phyloP scores from a whole-genome alignment of 257 asterid species.

The Lycium ferocissimum region DNA sequence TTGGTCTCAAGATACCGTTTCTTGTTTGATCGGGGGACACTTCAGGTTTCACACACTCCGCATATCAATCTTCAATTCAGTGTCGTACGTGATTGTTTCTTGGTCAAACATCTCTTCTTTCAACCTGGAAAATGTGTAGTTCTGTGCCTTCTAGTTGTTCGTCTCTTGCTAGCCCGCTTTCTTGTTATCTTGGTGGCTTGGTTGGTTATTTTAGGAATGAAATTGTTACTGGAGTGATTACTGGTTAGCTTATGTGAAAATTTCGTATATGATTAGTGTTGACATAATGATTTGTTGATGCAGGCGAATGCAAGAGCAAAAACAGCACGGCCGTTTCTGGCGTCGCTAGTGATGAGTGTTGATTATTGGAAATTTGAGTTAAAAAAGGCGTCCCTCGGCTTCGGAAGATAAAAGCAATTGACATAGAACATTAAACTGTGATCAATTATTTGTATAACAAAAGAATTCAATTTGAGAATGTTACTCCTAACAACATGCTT shows the following conservation, averaged over 20 bases:
- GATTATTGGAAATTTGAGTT: slow-evolving; percentile 1
- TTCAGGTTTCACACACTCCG: not conserved
- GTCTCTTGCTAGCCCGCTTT: not conserved
- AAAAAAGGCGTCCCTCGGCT: not conserved
- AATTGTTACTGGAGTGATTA: not conserved
- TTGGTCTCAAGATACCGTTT: not conserved
- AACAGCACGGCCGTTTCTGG: slow-evolving; percentile 63
- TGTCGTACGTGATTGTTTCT: not conserved
- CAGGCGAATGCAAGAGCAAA: slow-evolving; percentile 82
- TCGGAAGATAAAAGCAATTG: not conserved
- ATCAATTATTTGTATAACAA: slow-evolving; percentile 20
- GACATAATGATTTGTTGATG: slow-evolving; percentile 27
- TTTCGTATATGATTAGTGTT: not conserved
- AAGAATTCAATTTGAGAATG: not conserved
- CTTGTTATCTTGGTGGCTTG: not conserved
- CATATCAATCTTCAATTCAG: not conserved
- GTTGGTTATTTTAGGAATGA: not conserved
- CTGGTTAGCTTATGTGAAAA: not conserved
- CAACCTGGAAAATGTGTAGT: not conserved
- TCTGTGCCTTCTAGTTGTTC: no score
- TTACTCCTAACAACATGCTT: not conserved
- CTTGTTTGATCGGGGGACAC: not conserved
- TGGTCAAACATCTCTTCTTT: not conserved
- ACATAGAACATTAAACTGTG: not conserved
- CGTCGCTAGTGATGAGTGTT: slow-evolving; percentile 44